Conservation (phyloP, 2,329 filamentous ascomycete genomes). For the Daldinia sp. region DNA sequence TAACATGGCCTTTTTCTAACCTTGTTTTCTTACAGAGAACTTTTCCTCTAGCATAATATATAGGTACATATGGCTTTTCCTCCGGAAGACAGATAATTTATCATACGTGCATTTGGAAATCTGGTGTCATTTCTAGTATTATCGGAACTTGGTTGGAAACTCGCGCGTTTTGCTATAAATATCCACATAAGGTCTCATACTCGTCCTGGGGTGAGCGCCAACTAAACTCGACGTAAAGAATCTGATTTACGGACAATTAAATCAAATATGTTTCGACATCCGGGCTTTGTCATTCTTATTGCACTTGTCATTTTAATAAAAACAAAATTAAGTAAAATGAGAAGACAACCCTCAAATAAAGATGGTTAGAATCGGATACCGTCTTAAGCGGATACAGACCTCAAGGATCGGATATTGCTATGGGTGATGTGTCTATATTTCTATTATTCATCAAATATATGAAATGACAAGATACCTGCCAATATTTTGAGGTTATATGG, state of each 20-base stretch:
- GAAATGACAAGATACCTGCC: background rate
- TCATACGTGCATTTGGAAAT: too few species aligned
- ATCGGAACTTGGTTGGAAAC: background rate
- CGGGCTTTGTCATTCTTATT: background rate
- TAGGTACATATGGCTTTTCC: too few species aligned
- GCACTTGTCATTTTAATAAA: background rate
- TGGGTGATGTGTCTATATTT: background rate
- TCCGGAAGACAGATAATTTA: too few species aligned
- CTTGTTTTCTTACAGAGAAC: too few species aligned
- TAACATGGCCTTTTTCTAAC: too few species aligned
- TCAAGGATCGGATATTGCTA: background rate
- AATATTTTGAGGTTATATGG: background rate
- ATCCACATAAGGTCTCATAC: background rate
- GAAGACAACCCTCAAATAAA: background rate
- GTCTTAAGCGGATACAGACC: background rate
- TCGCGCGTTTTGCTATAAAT: background rate
- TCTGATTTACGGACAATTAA: background rate
- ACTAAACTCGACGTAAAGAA: background rate
- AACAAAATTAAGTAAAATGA: background rate
- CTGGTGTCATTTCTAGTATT: too few species aligned
- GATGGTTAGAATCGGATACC: background rate
- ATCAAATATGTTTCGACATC: background rate
- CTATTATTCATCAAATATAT: background rate
- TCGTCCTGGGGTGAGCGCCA: background rate
- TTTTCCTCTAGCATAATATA: too few species aligned